Conservation (phyloP, 352 stramenopile species). For the Globisporangium nagaii region DNA sequence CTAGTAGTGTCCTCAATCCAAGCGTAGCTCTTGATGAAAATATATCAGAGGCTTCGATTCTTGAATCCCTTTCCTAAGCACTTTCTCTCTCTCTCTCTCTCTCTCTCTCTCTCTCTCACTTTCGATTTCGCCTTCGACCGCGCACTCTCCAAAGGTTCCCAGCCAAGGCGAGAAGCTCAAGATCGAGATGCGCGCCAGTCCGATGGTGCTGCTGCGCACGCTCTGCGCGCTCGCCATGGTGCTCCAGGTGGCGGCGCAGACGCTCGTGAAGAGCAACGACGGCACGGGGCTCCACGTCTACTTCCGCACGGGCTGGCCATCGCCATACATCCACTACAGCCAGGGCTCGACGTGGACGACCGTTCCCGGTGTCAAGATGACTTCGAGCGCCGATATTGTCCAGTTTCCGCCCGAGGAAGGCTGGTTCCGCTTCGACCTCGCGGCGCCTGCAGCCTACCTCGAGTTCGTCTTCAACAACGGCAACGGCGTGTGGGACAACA, state of each 20-base stretch:
- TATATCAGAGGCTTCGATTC: no score
- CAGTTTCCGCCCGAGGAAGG: conserved; percentile 30
- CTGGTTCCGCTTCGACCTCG: conserved; percentile 37
- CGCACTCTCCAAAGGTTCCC: background rate
- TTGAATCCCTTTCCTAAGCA: no score
- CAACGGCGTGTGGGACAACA: conserved; percentile 37
- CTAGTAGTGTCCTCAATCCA: no score
- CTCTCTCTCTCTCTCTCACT: background rate
- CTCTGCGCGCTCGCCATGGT: background rate
- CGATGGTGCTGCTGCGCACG: background rate
- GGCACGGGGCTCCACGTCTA: conserved; percentile 29
- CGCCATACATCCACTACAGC: conserved; percentile 36
- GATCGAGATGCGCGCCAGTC: background rate
- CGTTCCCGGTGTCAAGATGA: conserved; percentile 27
- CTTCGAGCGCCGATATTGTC: conserved; percentile 18
- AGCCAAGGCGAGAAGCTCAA: background rate
- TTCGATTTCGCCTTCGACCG: background rate
- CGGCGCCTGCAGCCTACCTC: conserved; percentile 11
- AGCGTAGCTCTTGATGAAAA: no score
- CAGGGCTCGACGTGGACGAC: conserved; percentile 29
- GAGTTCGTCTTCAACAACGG: conserved; percentile 43
- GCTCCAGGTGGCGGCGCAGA: conserved; percentile 13
- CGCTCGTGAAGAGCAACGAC: conserved; percentile 22
- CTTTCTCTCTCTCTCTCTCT: no score
- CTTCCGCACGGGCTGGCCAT: conserved; percentile 19